These are phyloP conservation scores for Sclerotinia trifoliorum DNA, from an alignment of 2,329 filamentous ascomycete genomes.

Conservation along the genomic window DNA sequence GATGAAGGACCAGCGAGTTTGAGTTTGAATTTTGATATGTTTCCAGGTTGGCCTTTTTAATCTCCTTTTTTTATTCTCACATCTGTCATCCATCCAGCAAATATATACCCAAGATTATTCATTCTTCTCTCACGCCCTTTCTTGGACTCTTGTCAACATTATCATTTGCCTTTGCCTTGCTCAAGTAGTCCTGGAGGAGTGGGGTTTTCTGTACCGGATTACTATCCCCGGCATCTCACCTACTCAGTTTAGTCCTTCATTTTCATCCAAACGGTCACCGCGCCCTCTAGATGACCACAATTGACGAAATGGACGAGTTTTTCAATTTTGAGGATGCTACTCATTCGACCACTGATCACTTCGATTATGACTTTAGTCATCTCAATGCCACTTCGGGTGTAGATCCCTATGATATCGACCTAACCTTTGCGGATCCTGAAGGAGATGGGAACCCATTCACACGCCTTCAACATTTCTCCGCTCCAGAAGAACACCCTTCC, in stretches of 20 bases:
- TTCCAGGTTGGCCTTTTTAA: not conserved
- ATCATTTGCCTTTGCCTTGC: not conserved
- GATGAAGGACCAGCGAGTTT: not conserved
- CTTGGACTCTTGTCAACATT: slow-evolving; percentile 24
- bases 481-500: slow-evolving; percentile 39
- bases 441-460: slow-evolving; percentile 60
- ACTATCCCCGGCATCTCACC: not conserved
- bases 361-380: slow-evolving; percentile 11
- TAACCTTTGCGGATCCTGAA: slow-evolving; percentile 55
- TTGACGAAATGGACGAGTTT: slow-evolving; percentile 56
- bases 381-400: slow-evolving; percentile 23
- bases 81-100: not conserved
- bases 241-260: not conserved
- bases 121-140: slow-evolving; percentile 29
- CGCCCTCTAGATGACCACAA: slow-evolving; percentile 42
- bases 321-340: slow-evolving; percentile 58
- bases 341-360: slow-evolving; percentile 23
- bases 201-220: not conserved
- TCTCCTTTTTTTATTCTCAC: not conserved
- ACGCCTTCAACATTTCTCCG: slow-evolving; percentile 57
- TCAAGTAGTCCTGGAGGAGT: not conserved
- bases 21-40: not conserved
- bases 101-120: slow-evolving; percentile 13
- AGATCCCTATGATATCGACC: slow-evolving; percentile 47
- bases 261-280: not conserved